Conservation (phyloP, 257 asterid genomes). For the Eustoma russellianum region DNA sequence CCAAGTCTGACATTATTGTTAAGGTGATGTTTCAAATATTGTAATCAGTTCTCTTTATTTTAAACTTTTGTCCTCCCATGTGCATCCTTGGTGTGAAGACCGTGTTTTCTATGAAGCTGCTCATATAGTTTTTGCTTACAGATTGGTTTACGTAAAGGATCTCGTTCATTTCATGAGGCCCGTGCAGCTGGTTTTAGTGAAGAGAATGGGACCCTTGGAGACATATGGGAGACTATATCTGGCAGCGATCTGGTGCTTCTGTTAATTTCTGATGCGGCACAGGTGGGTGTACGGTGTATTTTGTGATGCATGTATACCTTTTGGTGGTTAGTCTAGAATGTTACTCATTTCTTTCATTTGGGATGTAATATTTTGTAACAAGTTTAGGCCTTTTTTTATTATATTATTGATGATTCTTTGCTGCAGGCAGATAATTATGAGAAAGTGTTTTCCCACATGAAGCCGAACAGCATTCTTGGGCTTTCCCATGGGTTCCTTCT, state of each 20-base stretch:
- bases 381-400: too few species aligned
- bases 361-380: too few species aligned
- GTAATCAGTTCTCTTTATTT: not conserved
- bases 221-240: slow-evolving; percentile 81
- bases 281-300: slow-evolving; percentile 35
- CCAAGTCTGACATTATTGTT: slow-evolving; percentile 74
- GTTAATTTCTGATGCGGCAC: slow-evolving; percentile 92
- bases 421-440: slow-evolving; percentile 84
- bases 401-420: not conserved
- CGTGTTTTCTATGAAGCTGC: not conserved
- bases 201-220: slow-evolving; percentile 93
- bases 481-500: slow-evolving; percentile 95
- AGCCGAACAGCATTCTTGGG: slow-evolving; percentile 92
- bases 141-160: slow-evolving; percentile 96
- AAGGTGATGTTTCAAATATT: slow-evolving; percentile 36
- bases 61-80: too few species aligned
- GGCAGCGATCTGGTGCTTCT: slow-evolving; percentile 86
- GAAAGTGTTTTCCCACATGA: slow-evolving; percentile 81
- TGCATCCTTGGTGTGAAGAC: not conserved
- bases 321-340: not conserved
- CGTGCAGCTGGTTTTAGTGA: slow-evolving; percentile 84
- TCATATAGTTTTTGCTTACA: slow-evolving; percentile 20
- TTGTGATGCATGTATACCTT: not conserved
- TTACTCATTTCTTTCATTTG: not conserved
- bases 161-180: slow-evolving; percentile 84